Evolutionary conservation across 345 rosid genomes (phyloP).

Genomic region (Eucalyptus cloeziana): DNA sequence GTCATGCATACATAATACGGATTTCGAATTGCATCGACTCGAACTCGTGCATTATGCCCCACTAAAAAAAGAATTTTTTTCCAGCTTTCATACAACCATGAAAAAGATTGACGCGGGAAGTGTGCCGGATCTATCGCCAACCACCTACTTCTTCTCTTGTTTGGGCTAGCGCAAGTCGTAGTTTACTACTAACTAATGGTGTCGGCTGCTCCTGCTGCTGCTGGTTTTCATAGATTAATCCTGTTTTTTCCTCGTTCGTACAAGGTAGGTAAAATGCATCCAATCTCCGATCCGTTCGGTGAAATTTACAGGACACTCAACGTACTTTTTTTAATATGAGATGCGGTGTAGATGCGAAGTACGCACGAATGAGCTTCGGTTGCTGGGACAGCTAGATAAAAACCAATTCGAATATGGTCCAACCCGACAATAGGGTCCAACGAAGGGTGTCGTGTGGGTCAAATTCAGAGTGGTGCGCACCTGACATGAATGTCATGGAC

Average conservation of each 20-base stretch:
- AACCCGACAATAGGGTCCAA: neutral
- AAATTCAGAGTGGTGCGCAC: neutral
- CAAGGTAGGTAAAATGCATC: neutral
- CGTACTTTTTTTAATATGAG: neutral
- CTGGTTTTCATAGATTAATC: neutral
- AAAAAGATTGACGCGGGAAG: neutral
- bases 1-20: neutral
- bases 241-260: neutral
- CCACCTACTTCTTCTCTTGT: neutral
- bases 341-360: neutral
- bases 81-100: neutral
- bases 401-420: neutral
- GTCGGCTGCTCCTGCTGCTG: neutral
- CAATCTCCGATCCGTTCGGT: neutral
- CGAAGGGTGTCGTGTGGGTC: neutral
- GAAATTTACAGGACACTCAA: neutral
- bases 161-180: neutral
- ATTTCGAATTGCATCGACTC: neutral
- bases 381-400: neutral
- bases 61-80: neutral
- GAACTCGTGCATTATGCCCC: neutral
- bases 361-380: neutral
- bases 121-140: neutral
- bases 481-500: neutral
- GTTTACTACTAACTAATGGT: neutral